A percentile compares a stretch with the other conserved stretches of the same genome.
phyloP scores from a whole-genome alignment of 2,329 filamentous ascomycete species.

The Colletotrichum sp. region DNA sequence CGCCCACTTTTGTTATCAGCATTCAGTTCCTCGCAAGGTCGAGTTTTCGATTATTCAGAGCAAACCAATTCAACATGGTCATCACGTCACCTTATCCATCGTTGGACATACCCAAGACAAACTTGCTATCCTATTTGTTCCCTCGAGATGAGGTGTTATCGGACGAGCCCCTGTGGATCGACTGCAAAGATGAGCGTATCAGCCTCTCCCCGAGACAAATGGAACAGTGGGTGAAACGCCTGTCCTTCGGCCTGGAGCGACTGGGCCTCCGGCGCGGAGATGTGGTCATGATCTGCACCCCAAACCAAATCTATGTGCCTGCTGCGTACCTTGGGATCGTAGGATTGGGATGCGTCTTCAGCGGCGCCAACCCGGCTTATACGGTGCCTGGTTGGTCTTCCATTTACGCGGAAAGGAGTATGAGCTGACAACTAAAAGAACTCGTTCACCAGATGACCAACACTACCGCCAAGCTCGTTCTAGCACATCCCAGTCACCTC shows the following conservation, averaged over 20 bases:
- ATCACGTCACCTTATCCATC: constrained; percentile 45
- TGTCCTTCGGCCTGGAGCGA: constrained; percentile 52
- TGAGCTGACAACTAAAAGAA: constrained; percentile 37
- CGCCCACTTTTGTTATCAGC: not conserved
- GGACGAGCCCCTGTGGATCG: constrained; percentile 56
- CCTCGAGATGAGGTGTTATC: constrained; percentile 32
- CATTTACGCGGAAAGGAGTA: not conserved
- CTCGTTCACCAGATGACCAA: constrained; percentile 55
- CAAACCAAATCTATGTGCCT: constrained; percentile 60
- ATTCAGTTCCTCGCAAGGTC: not conserved
- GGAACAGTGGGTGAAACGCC: constrained; percentile 53
- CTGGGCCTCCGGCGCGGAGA: constrained; percentile 51
- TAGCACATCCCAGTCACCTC: constrained; percentile 52
- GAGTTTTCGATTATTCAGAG: not conserved
- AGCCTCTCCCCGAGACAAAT: constrained; percentile 51
- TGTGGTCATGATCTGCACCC: constrained; percentile 57
- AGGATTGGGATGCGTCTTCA: constrained; percentile 57
- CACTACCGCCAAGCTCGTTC: constrained; percentile 51
- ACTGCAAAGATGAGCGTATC: constrained; percentile 47
- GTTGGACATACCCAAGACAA: constrained; percentile 49
- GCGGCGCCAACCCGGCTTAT: constrained; percentile 57
- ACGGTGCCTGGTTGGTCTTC: constrained; percentile 45
- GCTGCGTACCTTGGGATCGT: constrained; percentile 58
- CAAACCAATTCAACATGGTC: constrained; percentile 34
- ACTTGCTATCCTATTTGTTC: constrained; percentile 43